Base-by-base conservation (phyloP, 129 eudicot species). In the Apium graveolens region DNA sequence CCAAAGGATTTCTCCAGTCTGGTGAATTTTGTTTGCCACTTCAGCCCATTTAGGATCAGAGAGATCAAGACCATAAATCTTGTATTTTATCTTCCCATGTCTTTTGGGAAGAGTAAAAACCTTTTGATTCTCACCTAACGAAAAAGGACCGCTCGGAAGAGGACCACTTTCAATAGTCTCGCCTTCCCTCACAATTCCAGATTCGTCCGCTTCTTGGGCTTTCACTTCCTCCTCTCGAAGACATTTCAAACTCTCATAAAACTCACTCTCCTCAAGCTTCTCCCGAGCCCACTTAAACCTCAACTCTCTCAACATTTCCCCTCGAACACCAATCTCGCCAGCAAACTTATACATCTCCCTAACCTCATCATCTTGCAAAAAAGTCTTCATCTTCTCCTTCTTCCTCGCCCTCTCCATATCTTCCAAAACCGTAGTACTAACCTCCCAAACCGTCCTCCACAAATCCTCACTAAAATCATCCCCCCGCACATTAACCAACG, bases 231-330 rank as follows among this genome's bases (percentile, higher is more conserved):
- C 89, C 79, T 82, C 45, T n/a, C 79, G 37, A 13, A 82, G 37
- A 53, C 68, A 82, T 80, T 86, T 89, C 86, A 90, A 77, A 3
- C 70, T 53, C 83, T 90, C 83, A 80, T 92, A 90, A 65, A 88
- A 92, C 76, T 92, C 97, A 70, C 84, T 83, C 35, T 92, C 91
- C 85, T 90, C 97, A 89, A 96, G 81, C 38, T 89, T 86, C 86
- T 96, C 95, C 5, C 97, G 88, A 41, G 99, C 99, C 99, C 99
- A 96, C 32, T 96, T 96, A 76, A 96, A 96, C 86, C 97, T 80
- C 73, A 90, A 86, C 81, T 96, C 99, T 55, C 97, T 89, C 72
- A 96, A 71, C 97, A 96, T 80, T 44, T 96, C 99, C 72, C 99
- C 99, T 4, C 96, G 83, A 63, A 96, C 86, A 55, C 99, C 99